Conservation (phyloP, 352 stramenopile species). For the Nothophytophthora sp. region DNA sequence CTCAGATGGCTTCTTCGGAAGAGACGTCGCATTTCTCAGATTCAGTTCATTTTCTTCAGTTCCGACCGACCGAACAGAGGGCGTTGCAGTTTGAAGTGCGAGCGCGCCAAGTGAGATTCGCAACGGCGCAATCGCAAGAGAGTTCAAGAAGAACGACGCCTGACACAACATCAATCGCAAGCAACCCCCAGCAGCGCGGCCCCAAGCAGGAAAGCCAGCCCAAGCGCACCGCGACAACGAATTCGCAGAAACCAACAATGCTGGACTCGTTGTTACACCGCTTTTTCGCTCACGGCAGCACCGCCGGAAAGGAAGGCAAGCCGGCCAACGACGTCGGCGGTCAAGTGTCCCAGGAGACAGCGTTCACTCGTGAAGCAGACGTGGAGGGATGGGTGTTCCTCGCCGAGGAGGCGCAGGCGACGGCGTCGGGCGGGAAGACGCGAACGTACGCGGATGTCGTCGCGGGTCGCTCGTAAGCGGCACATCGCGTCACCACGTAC, state of each 20-base stretch:
- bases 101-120: no score
- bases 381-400: conserved; percentile 56
- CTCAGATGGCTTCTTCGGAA: no score
- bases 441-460: conserved; percentile 57
- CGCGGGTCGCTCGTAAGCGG: conserved; percentile 20
- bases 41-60: no score
- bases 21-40: no score
- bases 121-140: no score
- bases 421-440: conserved; percentile 14
- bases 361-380: conserved; percentile 36
- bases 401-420: conserved; percentile 26
- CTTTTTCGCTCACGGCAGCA: conserved; percentile 26
- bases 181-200: not conserved
- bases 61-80: no score
- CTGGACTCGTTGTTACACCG: conserved; percentile 39
- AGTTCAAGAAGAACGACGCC: no score
- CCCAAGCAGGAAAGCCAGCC: not conserved
- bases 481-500: no score
- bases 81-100: no score
- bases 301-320: conserved; percentile 8
- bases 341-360: conserved; percentile 30
- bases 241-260: conserved; percentile 5
- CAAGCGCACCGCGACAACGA: not conserved
- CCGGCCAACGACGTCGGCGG: conserved; percentile 2
- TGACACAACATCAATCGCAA: no score